Evolutionary conservation across 2,329 filamentous ascomycete genomes (phyloP), one percentile per base, ranked within the genome.

Genomic region (Davidsoniella neocaledoniae): DNA sequence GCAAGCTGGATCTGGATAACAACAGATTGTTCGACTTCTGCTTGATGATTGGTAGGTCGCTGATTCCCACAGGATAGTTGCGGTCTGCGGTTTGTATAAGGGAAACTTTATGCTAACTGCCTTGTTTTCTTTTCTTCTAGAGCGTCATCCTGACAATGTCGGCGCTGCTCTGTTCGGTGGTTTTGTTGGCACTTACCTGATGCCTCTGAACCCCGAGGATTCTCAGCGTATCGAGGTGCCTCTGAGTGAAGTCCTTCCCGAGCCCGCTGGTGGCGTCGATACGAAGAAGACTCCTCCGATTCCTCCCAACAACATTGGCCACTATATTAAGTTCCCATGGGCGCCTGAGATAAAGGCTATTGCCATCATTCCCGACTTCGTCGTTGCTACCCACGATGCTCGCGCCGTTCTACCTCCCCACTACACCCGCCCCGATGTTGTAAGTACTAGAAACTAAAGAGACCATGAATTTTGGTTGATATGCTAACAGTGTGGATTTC

Each of bases 291-390:
- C 72, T 57, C 91, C 91, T 17, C 90, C 91, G 4, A 76, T 86
- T 61, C 91, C 91, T n/a, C 91, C 91, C 2, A 63, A 81, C 57
- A 85, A 87, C 59, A 96, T 98, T 58, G 91, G 90, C 45, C 88
- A 95, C 64, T 94, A 94, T 69, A 88, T 93, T 67, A 90, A 88
- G 65, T 96, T 95, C 65, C 79, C 79, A 40, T 96, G 90, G 90
- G 83, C 86, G 52, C 78, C 81, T 55, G 86, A 94, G 64, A 94
- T 98, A 72, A 96, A 95, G 71, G 90, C 88, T 54, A 82, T 98
- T 56, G 87, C 88, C 56, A 90, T 98, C 58, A 94, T 98, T 54
- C 91, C 91, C 7, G 77, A 94, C 58, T 98, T 96, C 61, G 85
- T 94, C 63, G 88, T 96, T 26, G 78, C 87, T n/a, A 98, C 91